Percentiles rank a stretch among this genome's conserved stretches.
phyloP scores from a whole-genome alignment of 306 rosid species.

The Glycine soja region DNA sequence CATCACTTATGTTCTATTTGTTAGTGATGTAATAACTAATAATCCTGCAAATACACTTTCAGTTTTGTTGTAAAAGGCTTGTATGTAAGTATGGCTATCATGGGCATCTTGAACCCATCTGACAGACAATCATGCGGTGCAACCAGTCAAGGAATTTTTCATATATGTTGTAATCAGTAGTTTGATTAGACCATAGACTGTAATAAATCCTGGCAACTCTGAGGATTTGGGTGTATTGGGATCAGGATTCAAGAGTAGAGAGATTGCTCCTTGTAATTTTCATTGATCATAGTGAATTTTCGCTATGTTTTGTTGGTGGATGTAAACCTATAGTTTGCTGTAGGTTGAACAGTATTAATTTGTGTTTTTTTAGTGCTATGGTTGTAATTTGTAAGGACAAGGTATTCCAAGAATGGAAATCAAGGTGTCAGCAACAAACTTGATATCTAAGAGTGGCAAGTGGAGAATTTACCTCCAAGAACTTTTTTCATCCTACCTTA shows the following conservation, averaged over 20 bases:
- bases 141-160: conserved; percentile 14
- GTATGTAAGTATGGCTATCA: conserved; percentile 9
- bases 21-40: conserved; percentile 29
- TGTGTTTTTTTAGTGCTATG: not conserved
- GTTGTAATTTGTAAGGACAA: not conserved
- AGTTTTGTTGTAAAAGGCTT: conserved; percentile 28
- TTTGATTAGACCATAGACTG: conserved; percentile 12
- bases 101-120: not conserved
- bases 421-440: not conserved
- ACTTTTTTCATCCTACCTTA: not conserved
- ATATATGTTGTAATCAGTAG: conserved; percentile 24
- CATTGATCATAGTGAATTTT: conserved; percentile 33
- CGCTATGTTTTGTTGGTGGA: conserved; percentile 21
- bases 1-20: not conserved
- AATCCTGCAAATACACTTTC: not conserved
- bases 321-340: conserved; percentile 15
- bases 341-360: not conserved
- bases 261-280: conserved; percentile 37
- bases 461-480: conserved; percentile 12
- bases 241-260: conserved; percentile 22
- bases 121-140: conserved; percentile 25
- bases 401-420: conserved; percentile 6
- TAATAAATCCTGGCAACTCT: conserved; percentile 4
- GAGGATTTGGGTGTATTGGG: conserved; percentile 27
- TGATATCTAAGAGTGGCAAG: conserved; percentile 15